Conservation (phyloP, 2,329 filamentous ascomycete species). For the Neofusicoccum umdonicola region DNA sequence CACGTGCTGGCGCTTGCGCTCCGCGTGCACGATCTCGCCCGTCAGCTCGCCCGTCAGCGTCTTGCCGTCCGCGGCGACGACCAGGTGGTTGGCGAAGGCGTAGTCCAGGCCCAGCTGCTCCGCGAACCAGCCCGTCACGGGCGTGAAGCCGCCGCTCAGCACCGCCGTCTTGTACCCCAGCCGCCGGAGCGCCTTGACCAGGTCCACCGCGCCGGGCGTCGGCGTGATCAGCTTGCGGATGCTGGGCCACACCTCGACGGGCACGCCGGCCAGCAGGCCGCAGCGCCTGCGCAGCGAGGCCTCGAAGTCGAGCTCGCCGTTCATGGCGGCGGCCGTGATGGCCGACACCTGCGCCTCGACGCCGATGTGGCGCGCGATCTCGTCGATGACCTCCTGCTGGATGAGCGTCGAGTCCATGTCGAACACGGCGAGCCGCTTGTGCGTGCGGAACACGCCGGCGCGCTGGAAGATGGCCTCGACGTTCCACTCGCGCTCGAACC, state of each 20-base stretch:
- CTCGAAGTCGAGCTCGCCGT: constrained; percentile 91
- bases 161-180: constrained; percentile 87
- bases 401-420: constrained; percentile 99
- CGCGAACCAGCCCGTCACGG: constrained; percentile 83
- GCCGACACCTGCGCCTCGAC: constrained; percentile 70
- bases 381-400: constrained; percentile 95
- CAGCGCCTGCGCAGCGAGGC: constrained; percentile 79
- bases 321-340: constrained; percentile 93
- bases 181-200: constrained; percentile 71
- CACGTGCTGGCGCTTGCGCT: constrained; percentile 71
- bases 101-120: constrained; percentile 79
- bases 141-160: constrained; percentile 86
- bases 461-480: constrained; percentile 77
- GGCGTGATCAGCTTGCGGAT: constrained; percentile 74
- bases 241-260: constrained; percentile 73
- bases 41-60: constrained; percentile 70
- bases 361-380: constrained; percentile 81
- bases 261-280: constrained; percentile 75
- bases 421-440: constrained; percentile 88
- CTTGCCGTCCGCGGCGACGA: constrained; percentile 53
- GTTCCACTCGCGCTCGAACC: constrained; percentile 86
- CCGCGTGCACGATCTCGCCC: constrained; percentile 71
- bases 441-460: constrained; percentile 70
- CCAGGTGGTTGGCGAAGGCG: constrained; percentile 82
- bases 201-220: constrained; percentile 73